Evolutionary conservation across 1,284 basidiomycete genomes (phyloP), one percentile per base, ranked within the genome.

Genomic region (Golubevia sp.): DNA sequence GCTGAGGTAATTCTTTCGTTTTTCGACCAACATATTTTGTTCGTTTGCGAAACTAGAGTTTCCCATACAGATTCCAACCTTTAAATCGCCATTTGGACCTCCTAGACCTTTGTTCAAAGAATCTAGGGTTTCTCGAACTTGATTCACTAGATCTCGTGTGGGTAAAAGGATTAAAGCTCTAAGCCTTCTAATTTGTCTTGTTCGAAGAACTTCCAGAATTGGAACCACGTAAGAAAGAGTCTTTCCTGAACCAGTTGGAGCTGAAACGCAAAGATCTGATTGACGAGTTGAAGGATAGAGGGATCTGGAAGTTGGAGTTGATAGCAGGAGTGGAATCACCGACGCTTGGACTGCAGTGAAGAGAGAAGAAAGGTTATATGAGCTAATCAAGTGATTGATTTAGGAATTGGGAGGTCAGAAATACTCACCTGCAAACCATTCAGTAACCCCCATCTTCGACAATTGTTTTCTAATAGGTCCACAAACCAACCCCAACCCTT

Each of bases 231-330:
- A 99, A 13, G 94, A 92, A 21, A 99, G 87, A 0, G 96, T 99
- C 86, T 99, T 99, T 0, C 96, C 96, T 72, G 93, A 95, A 30
- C 96, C 96, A 0, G 96, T 99, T 0, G 97, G 97, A 1, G 97
- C 97, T 3, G 94, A 97, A n/a, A 97, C 92, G 74, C 95, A 96
- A 7, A 95, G 87, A 84, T 99, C 97, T 49, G 88, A 87, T 24
- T 91, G 90, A 25, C 88, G 87, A 58, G 88, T 84, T 71, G 89
- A 90, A 0, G 92, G 90, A 15, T 88, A 87, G 76, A 94, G 93
- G 2, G 97, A 85, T 2, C 60, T 64, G 13, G 66, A 63, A 49
- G 73, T 61, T 1, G 79, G 73, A n/a, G 67, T 71, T 15, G 86
- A 85, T 20, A 94, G 87, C 2, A 97, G 86, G 70, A 92, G 89